A percentile compares a stretch with the other conserved stretches of the same genome.
These are phyloP conservation scores for Moesziomyces globuligerus DNA, from an alignment of 1,284 basidiomycete species.

Conservation along the genomic window DNA sequence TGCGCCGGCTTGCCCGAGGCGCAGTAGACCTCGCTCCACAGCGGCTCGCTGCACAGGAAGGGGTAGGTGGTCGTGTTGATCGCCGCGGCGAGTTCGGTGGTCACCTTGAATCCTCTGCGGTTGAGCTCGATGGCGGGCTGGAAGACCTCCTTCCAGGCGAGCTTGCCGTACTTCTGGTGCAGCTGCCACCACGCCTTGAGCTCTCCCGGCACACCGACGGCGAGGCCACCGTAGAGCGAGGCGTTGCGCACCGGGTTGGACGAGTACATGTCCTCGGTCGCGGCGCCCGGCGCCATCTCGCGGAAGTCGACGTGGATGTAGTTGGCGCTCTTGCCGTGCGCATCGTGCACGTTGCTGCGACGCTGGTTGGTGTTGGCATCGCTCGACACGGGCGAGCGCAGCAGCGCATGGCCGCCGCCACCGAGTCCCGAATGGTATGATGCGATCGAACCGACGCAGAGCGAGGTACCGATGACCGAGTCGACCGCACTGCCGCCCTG, in stretches of 20 bases:
- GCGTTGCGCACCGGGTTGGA: conserved; percentile 33
- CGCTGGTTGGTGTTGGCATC: conserved; percentile 23
- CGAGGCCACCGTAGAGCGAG: conserved; percentile 55
- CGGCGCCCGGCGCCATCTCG: conserved; percentile 68
- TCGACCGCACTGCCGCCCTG: conserved; percentile 69
- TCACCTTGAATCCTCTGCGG: conserved; percentile 62
- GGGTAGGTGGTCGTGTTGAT: conserved; percentile 39
- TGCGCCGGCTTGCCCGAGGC: conserved; percentile 51
- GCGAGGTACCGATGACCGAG: conserved; percentile 59
- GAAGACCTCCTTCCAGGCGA: conserved; percentile 64
- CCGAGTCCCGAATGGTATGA: conserved; percentile 69
- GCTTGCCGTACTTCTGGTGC: conserved; percentile 62
- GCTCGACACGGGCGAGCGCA: conserved; percentile 36
- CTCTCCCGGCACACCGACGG: conserved; percentile 67
- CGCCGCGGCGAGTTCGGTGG: conserved; percentile 50
- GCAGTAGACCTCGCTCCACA: conserved; percentile 58
- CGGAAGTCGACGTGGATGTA: conserved; percentile 69
- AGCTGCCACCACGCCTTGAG: conserved; percentile 65
- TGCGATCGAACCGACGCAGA: conserved; percentile 68
- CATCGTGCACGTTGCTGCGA: conserved; percentile 19
- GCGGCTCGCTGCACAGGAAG: conserved; percentile 60
- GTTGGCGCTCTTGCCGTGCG: conserved; percentile 40
- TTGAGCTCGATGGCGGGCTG: conserved; percentile 63
- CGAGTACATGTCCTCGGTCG: conserved; percentile 67
- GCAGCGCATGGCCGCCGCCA: conserved; percentile 64